phyloP scores from a whole-genome alignment of 768 basidiomycete species.

The Lactarius sp. region DNA sequence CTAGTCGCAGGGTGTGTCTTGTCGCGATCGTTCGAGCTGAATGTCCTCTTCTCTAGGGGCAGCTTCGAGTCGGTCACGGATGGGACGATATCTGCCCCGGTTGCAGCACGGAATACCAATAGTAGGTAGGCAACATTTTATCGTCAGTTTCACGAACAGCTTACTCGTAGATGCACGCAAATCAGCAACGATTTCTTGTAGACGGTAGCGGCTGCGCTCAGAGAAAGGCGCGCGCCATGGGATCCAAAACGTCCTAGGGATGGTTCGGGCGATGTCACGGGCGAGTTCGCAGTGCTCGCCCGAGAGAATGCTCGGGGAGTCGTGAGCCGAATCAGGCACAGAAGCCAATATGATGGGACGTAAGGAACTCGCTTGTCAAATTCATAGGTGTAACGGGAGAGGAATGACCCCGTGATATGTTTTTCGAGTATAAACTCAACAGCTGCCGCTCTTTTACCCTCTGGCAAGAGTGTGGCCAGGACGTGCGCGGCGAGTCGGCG shows the following conservation, averaged over 20 bases:
- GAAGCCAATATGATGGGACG: neutral
- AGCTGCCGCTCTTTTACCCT: neutral
- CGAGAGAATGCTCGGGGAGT: neutral
- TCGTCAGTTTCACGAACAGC: neutral
- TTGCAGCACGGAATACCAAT: neutral
- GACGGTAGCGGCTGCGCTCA: neutral
- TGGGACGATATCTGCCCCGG: neutral
- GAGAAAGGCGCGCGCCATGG: neutral
- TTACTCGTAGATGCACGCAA: neutral
- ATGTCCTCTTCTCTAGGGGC: no score
- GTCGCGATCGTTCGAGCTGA: no score
- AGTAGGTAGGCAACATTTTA: neutral
- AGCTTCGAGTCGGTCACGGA: neutral
- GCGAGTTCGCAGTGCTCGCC: neutral
- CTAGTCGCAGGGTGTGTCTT: no score
- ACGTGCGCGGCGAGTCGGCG: neutral
- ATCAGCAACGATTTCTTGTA: neutral
- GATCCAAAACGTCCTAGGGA: neutral
- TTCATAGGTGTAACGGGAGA: neutral
- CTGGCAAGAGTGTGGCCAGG: neutral
- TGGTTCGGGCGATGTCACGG: neutral
- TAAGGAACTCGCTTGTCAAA: neutral
- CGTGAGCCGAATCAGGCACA: neutral
- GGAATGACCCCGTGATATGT: neutral
- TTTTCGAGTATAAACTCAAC: neutral